Conservation (phyloP, 352 stramenopile genomes). For the Phytopythium kandeliae region DNA sequence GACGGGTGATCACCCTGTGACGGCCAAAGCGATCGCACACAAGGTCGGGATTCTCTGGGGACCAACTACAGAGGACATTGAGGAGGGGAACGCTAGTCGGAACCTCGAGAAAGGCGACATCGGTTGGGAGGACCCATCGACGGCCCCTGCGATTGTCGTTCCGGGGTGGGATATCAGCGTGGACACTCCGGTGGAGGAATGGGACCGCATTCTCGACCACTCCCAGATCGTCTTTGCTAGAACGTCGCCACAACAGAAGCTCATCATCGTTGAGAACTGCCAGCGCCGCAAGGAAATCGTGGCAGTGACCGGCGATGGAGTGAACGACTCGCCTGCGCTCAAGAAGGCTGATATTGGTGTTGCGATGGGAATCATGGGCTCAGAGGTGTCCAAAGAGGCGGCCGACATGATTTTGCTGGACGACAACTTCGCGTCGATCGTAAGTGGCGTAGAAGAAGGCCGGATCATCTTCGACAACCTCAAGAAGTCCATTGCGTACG, state of each 20-base stretch:
- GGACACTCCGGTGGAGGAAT: slow-evolving; percentile 74
- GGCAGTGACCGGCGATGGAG: slow-evolving; percentile 96
- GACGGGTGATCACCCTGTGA: slow-evolving; percentile 91
- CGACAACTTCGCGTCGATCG: slow-evolving; percentile 98
- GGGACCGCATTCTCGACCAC: slow-evolving; percentile 80
- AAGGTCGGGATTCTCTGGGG: slow-evolving; percentile 89
- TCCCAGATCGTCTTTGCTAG: slow-evolving; percentile 95
- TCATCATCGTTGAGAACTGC: slow-evolving; percentile 92
- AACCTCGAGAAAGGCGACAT: slow-evolving; percentile 38
- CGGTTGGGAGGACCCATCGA: slow-evolving; percentile 72
- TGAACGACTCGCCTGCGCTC: slow-evolving; percentile 97
- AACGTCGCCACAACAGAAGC: slow-evolving; percentile 93
- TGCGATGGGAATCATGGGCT: slow-evolving; percentile 97
- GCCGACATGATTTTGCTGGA: slow-evolving; percentile 95
- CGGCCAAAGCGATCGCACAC: slow-evolving; percentile 91
- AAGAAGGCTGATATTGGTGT: slow-evolving; percentile 97
- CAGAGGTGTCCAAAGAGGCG: slow-evolving; percentile 93
- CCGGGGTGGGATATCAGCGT: slow-evolving; percentile 76
- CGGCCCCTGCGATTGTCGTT: slow-evolving; percentile 79
- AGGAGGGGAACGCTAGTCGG: slow-evolving; percentile 50
- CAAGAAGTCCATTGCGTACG: slow-evolving; percentile 93
- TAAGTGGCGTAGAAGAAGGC: slow-evolving; percentile 92
- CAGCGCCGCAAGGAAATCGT: slow-evolving; percentile 86
- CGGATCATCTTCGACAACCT: slow-evolving; percentile 95
- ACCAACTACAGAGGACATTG: slow-evolving; percentile 68